A percentile compares a stretch with the other conserved stretches of the same genome.
Evolutionary conservation across 345 rosid species (phyloP).

Genomic region (Clausena lansium): DNA sequence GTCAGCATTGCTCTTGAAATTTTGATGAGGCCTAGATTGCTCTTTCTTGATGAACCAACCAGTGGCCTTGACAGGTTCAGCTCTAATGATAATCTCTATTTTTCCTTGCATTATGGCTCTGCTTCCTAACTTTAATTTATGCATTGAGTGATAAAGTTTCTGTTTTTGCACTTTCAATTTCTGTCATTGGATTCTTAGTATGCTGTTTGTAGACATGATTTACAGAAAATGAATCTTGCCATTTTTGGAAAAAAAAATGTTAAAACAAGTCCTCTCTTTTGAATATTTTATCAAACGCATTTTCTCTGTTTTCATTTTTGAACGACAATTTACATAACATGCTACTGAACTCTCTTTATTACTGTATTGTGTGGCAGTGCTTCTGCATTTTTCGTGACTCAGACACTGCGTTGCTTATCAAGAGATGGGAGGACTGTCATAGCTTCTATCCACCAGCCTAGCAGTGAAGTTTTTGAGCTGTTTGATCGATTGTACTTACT

Average conservation of each 20-base stretch:
- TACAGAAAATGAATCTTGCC: too few relatives aligned
- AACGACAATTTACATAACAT: background rate
- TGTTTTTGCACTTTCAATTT: background rate
- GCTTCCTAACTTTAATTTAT: background rate
- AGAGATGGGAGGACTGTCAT: conserved; percentile 95
- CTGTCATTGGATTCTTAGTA: too few relatives aligned
- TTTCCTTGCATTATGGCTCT: background rate
- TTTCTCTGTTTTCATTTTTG: background rate
- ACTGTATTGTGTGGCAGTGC: conserved; percentile 49
- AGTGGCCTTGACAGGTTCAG: conserved; percentile 92
- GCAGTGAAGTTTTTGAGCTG: conserved; percentile 91
- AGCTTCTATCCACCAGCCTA: conserved; percentile 95
- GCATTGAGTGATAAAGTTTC: background rate
- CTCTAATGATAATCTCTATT: background rate
- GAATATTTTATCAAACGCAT: background rate
- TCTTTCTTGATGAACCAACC: conserved; percentile 94
- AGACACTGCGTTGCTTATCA: conserved; percentile 76
- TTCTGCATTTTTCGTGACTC: conserved; percentile 94
- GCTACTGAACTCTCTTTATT: too few relatives aligned
- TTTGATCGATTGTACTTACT: conserved; percentile 85
- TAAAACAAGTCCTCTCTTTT: too few relatives aligned
- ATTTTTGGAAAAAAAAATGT: too few relatives aligned
- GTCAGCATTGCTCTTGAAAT: conserved; percentile 96
- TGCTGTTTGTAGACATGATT: too few relatives aligned
- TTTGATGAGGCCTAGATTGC: conserved; percentile 89